Base-by-base conservation (phyloP, 164 flowering plant species). In the Tetrastigma voinierianum region DNA sequence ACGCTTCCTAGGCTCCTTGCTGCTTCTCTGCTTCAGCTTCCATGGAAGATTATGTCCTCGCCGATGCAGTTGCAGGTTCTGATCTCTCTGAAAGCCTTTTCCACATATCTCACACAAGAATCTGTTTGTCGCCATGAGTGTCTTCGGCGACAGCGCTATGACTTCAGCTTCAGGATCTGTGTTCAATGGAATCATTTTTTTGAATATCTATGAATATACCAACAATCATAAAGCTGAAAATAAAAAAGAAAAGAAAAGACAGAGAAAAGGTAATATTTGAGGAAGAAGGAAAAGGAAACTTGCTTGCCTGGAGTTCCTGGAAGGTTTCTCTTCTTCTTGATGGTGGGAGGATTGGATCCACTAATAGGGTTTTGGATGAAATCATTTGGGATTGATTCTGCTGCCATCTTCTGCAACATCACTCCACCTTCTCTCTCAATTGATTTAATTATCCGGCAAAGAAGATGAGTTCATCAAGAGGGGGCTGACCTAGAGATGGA, bases 111-210 rank as follows among this genome's bases (percentile, higher is more conserved):
- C 97, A 70, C 98, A 94, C 69, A 91, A 45, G 84, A 94, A 94
- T 75, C 98, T 80, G 74, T 94, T 94, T 45, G 98, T 91, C 0
- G 98, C 90, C 98, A 91, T 91, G 14, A 94, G 89, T 47, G 97
- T 94, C 77, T 84, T 90, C 1, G 97, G 98, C 1, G 98, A 94
- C 61, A 94, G 71, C 24, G 96, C 87, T 58, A 94, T 85, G 13
- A 94, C 98, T 68, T 91, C 97, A 1, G 98, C 98, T 72, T 91
- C 90, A 64, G 98, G 98, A 91, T 93, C 98, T 93, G 70, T 32
- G 9, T 44, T 23, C 18, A 56, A 45, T 46, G 43, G 48, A 64
- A 60, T 47, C 19, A 51, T 20, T 9, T 57, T 23, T 46, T 46
- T 13, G 59, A 46, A 48, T 51, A 53, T 19, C 51, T 65, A 40